Base-by-base conservation (phyloP, 78 protist genomes). In the Chrysochromulina tobinii region DNA sequence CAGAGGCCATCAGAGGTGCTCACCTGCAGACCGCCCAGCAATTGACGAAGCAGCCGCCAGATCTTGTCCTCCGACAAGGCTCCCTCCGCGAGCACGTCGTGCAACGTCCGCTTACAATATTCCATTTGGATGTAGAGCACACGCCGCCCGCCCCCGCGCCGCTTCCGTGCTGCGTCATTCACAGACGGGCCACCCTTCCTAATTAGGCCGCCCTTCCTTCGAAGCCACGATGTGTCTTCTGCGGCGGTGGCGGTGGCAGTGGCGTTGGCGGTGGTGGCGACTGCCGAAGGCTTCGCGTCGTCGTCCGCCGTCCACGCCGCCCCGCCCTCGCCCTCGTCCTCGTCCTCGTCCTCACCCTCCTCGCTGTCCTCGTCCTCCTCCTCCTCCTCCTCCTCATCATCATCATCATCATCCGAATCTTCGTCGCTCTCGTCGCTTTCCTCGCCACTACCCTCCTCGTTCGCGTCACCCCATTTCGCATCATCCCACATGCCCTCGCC, bases 41-140 rank as follows among this genome's bases (percentile, higher is more conserved):
- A 0, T 79, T 77, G 92, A 0, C 87, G 72, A 23, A 77, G 15
- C n/a, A 72, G 0, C 0, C 55, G 25, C 92, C 92, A 75, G 57
- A 58, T 50, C 53, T 23, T 9, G 14, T 86, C 67, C 51, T 58
- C 75, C 59, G 1, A 2, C 9, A 61, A 15, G 15, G 4, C 25
- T 1, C 55, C 75, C 59, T 61, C 86, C 38, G 61, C 48, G n/a
- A 89, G 61, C 53, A 77, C 50, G n/a, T 75, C 92, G 57, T 50
- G 50, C 20, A 89, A 88, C 64, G 92, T 89, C 54, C 81, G 83
- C 27, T 89, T 54, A 61, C 92, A 89, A 54, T 77, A 89, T 61
- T 89, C 92, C 92, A 89, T 89, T 61, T 89, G 92, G 8, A 89
- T 89, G 87, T 89, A 89, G 25, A 89, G 87, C 14, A 55, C 68